Evolutionary conservation across 75 land plant genomes (phyloP), one percentile per base, ranked within the genome.

Genomic region (Isoetes taiwanensis): DNA sequence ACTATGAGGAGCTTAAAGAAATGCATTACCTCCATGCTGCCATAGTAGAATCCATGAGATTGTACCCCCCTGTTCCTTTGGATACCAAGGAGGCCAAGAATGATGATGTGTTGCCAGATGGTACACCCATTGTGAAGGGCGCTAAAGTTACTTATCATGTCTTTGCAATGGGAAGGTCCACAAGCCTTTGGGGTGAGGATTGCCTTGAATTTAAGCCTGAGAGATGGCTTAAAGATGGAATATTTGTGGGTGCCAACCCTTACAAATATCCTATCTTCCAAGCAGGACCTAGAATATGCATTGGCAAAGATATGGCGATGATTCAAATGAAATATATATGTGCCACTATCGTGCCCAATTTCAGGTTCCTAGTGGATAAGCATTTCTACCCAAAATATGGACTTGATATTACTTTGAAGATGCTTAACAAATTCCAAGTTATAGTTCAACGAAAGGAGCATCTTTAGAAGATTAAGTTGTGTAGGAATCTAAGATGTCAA

Each of bases 181-280:
- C 32, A 2, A 24, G 14, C 16, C 11, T 70, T 0, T 66, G 63
- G 71, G 72, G 63, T 0, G 35, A 54, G 26, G 72, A 70, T 20
- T 56, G 54, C 10, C 3, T 11, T 16, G 55, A 66, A 5, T 66
- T 66, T 23, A 66, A 37, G 55, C 62, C 63, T 9, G 54, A 64
- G 24, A 20, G 72, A 33, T 70, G 72, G 72, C 11, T 67, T 34
- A 66, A n/a, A n/a, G n/a, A n/a, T 37, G 50, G 50, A 46, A 19
- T 5, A 3, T 46, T 46, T 46, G 50, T 46, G 6, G 16, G 16
- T n/a, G 50, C 16, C 8, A 46, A n/a, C 23, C n/a, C 16, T 16
- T 46, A 46, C 23, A 46, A 46, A 23, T 46, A 19, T n/a, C 5
- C 50, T 6, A 23, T n/a, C 6, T 46, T 46, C 23, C 50, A 46